Evolutionary conservation across 257 asterid species (phyloP), one percentile per base, ranked within the genome.

Genomic region (Ligustrum vulgare): DNA sequence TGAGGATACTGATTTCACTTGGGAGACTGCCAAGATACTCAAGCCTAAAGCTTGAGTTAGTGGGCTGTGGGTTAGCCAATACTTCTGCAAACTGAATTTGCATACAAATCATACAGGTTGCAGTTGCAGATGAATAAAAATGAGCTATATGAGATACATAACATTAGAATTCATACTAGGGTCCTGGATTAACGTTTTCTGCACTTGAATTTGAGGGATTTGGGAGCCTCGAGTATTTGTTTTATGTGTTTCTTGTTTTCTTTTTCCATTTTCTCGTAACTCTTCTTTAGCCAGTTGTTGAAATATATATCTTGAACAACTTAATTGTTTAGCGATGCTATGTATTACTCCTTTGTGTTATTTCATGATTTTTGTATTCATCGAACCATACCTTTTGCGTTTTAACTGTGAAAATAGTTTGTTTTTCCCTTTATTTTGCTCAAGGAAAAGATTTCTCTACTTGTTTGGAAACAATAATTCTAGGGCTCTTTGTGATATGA

Each of bases 11-110:
- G 68, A 63, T 63, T 63, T 63, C 37, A 63, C 68, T 5, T 63
- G 68, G 68, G 68, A 63, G 36, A 63, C 68, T 25, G 68, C n/a
- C 36, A 63, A 63, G 68, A 63, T 63, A 12, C 68, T 63, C 68
- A 63, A 63, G 18, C 68, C 68, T 31, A 62, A 25, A 25, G 68
- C 68, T 25, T 62, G 68, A 62, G 68, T 31, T 10, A 63, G 35
- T 13, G 37, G 37, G 34, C 36, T 25, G 10, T 51, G 2, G 11
- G 36, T 36, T 23, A 31, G 68, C 4, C 6, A 25, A 25, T 63
- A 13, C 35, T 23, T 31, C 37, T 25, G 68, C 36, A 25, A 63
- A 63, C 33, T 11, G 68, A 63, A 45, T 31, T 25, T 25, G 3
- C 68, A 9, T 63, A 31, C 35, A 63, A 10, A 31, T 63, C 34